Evolutionary conservation across 148 eudicot species (phyloP).

Genomic region (Rhododendron williamsianum): DNA sequence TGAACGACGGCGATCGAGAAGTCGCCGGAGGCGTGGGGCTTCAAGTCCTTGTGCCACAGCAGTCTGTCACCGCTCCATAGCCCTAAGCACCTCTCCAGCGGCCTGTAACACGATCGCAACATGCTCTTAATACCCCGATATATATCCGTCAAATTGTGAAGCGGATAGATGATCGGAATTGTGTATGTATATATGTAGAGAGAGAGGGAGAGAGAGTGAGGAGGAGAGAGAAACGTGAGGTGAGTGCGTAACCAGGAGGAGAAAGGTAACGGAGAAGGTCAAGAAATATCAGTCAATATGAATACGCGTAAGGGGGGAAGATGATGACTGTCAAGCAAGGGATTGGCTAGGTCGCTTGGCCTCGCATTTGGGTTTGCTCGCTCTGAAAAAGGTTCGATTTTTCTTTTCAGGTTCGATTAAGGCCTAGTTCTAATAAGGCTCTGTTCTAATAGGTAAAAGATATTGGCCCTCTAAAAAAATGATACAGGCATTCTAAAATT

Average conservation of each 20-base stretch:
- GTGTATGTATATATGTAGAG: background rate
- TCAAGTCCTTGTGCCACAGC: slow-evolving; percentile 73
- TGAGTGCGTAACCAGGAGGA: background rate
- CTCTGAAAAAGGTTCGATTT: too few species aligned
- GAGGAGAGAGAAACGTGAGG: background rate
- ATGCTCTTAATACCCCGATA: slow-evolving; percentile 14
- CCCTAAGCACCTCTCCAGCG: slow-evolving; percentile 45
- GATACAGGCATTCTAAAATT: too few species aligned
- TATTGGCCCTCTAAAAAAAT: too few species aligned
- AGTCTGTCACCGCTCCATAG: slow-evolving; percentile 46
- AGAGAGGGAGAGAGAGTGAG: background rate
- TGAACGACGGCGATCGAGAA: slow-evolving; percentile 91
- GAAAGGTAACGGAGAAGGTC: background rate
- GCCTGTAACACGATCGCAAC: slow-evolving; percentile 42
- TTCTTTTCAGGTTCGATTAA: too few species aligned
- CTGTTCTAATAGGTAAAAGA: too few species aligned
- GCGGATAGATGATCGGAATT: background rate
- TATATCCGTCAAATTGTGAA: background rate
- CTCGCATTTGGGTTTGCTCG: too few species aligned
- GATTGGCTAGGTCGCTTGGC: too few species aligned
- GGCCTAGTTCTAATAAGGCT: too few species aligned
- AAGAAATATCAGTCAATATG: background rate
- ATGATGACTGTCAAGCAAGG: background rate
- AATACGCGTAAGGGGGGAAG: background rate
- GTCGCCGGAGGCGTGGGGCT: slow-evolving; percentile 83